phyloP scores from a whole-genome alignment of 2,329 filamentous ascomycete genomes.

The Pseudocercospora fuligena region DNA sequence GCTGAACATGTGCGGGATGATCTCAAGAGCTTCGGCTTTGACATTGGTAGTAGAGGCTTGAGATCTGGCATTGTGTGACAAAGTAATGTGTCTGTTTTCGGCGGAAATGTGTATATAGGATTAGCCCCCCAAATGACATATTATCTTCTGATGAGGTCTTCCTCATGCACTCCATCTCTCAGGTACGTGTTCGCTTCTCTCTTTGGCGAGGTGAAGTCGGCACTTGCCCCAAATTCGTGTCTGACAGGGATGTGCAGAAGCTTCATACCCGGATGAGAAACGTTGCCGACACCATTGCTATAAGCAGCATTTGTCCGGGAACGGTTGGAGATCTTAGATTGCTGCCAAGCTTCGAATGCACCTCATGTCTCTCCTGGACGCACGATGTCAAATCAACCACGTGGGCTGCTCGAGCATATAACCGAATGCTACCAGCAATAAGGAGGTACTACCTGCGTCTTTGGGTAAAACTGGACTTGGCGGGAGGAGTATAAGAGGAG shows the following conservation, averaged over 20 bases:
- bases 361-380: neutral
- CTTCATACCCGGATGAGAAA: neutral
- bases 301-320: neutral
- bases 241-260: neutral
- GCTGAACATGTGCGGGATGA: conserved; percentile 13
- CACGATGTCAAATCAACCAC: neutral
- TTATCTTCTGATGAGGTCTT: neutral
- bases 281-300: neutral
- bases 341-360: neutral
- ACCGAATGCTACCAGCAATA: neutral
- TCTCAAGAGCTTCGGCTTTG: conserved; percentile 7
- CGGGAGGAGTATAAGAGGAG: no score
- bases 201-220: conserved; percentile 14
- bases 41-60: neutral
- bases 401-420: conserved; percentile 4
- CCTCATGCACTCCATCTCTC: neutral
- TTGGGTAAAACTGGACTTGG: no score
- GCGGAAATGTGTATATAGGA: conserved; percentile 14
- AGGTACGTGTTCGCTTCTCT: conserved; percentile 1
- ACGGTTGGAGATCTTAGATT: neutral
- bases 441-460: neutral
- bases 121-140: conserved; percentile 12
- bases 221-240: neutral
- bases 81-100: conserved; percentile 7
- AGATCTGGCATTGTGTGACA: conserved; percentile 10